These are phyloP conservation scores for Alternaria ethzedia DNA, from an alignment of 2,329 filamentous ascomycete species.

Conservation along the genomic window DNA sequence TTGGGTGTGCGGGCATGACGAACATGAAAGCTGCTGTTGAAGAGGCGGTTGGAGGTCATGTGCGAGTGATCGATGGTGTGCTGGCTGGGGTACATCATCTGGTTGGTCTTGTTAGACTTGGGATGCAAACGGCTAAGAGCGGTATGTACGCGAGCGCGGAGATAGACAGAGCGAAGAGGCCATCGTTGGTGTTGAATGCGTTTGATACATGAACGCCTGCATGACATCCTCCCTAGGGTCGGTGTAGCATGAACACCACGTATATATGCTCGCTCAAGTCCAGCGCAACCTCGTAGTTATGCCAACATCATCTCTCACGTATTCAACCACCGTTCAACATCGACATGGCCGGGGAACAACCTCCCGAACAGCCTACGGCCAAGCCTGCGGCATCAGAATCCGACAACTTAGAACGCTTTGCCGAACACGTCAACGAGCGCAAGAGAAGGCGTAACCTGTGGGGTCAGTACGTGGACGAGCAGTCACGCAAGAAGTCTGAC, in stretches of 20 bases:
- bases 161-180: neutral
- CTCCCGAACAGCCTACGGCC: neutral
- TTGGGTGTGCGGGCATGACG: conserved; percentile 60
- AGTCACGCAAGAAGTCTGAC: neutral
- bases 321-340: neutral
- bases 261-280: neutral
- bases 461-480: neutral
- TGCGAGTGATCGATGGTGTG: conserved; percentile 61
- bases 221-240: rapidly evolving
- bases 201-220: neutral
- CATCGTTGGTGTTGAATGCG: neutral
- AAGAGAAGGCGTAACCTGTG: neutral
- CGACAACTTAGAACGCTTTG: neutral
- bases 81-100: conserved; percentile 57
- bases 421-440: neutral
- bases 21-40: conserved; percentile 56
- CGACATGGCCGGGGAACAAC: neutral
- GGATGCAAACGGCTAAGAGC: conserved; percentile 54
- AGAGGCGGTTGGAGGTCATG: conserved; percentile 53
- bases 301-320: neutral
- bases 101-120: conserved; percentile 54
- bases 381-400: neutral
- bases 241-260: neutral
- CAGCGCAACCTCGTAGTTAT: neutral
- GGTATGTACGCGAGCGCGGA: conserved; percentile 52